Conservation (phyloP, 371 early-diverging fungal species). For the Rhizopus delemar region DNA sequence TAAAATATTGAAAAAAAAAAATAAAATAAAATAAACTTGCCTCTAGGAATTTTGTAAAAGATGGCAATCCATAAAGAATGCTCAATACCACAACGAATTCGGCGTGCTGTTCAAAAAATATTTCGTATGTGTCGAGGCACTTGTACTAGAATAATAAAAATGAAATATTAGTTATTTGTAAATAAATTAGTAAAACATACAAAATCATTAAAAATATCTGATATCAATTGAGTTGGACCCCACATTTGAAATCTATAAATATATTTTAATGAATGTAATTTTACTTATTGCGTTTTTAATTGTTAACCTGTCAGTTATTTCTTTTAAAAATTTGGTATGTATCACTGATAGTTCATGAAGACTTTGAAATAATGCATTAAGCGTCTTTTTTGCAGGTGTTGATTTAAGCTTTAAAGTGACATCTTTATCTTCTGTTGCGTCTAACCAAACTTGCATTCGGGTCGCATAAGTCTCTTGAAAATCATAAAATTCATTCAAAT, state of each 20-base stretch:
- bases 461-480: conserved; percentile 22
- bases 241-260: conserved; percentile 27
- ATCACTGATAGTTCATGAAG: conserved; percentile 6
- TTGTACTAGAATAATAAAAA: background rate
- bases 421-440: conserved; percentile 12
- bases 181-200: conserved; percentile 20
- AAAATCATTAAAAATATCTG: conserved; percentile 31
- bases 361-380: conserved; percentile 9
- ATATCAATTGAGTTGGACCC: conserved; percentile 43
- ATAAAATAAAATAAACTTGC: conserved; percentile 12
- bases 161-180: background rate
- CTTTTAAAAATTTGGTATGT: conserved; percentile 12
- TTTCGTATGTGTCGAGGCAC: background rate
- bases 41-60: conserved; percentile 27
- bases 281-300: background rate
- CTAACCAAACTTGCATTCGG: conserved; percentile 21
- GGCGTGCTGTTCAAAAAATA: conserved; percentile 20
- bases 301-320: conserved; percentile 22
- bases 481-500: conserved; percentile 17
- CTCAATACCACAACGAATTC: conserved; percentile 26
- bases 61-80: conserved; percentile 22
- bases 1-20: background rate
- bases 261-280: no score
- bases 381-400: conserved; percentile 3
- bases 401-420: conserved; percentile 2